These are phyloP conservation scores for Fusarium armeniacum DNA, from an alignment of 2,329 filamentous ascomycete genomes.

Conservation along the genomic window DNA sequence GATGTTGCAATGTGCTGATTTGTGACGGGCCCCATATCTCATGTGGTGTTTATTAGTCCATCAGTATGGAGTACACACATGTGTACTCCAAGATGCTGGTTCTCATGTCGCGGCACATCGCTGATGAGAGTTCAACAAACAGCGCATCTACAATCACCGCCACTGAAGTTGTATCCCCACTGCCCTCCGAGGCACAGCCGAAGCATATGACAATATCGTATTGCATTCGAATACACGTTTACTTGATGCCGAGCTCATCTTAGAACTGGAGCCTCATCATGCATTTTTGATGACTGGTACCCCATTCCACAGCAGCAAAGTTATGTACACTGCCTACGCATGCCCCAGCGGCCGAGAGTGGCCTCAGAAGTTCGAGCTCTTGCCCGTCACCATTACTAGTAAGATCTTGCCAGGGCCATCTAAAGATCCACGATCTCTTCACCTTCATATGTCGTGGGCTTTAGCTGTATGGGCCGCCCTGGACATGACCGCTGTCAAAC, in stretches of 20 bases:
- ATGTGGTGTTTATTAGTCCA: slow-evolving; percentile 15
- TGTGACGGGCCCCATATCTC: slow-evolving; percentile 10
- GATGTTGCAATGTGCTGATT: slow-evolving; percentile 22
- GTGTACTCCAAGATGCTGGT: slow-evolving; percentile 12
- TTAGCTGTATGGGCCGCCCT: slow-evolving; percentile 9
- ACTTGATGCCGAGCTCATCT: slow-evolving; percentile 19
- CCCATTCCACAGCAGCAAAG: slow-evolving; percentile 31
- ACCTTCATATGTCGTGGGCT: slow-evolving; percentile 23
- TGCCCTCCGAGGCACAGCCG: slow-evolving; percentile 47
- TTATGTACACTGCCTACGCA: slow-evolving; percentile 25
- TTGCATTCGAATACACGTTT: slow-evolving; percentile 28
- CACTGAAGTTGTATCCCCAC: slow-evolving; percentile 28
- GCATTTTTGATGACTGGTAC: slow-evolving; percentile 6
- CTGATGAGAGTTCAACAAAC: slow-evolving; percentile 37
- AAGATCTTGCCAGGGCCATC: slow-evolving; percentile 46
- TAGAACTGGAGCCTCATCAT: slow-evolving; percentile 16
- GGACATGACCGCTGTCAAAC: slow-evolving; percentile 40
- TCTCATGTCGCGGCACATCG: slow-evolving; percentile 16
- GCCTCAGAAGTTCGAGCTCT: slow-evolving; percentile 20
- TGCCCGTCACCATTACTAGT: slow-evolving; percentile 27
- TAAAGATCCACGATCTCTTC: slow-evolving; percentile 29
- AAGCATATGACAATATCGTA: slow-evolving; percentile 41
- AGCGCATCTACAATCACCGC: slow-evolving; percentile 39
- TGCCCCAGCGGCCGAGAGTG: slow-evolving; percentile 14
- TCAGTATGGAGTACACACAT: background rate